These are phyloP conservation scores for Boletales sp. DNA, from an alignment of 768 basidiomycete genomes.

Conservation along the genomic window DNA sequence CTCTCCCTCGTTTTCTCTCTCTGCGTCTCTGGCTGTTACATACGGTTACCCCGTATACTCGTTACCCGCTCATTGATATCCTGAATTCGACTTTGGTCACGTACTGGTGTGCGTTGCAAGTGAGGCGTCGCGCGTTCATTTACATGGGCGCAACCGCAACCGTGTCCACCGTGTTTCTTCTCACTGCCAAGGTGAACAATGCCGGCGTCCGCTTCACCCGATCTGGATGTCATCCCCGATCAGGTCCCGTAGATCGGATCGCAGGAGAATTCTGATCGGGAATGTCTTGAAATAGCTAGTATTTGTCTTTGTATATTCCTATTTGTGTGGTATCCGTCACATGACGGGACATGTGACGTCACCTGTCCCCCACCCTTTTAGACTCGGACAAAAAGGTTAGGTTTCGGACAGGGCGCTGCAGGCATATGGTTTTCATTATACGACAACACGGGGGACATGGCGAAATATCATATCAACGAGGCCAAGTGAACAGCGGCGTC, in stretches of 20 bases:
- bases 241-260: constrained; percentile 28
- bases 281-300: constrained; percentile 13
- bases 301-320: constrained; percentile 19
- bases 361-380: constrained; percentile 3
- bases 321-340: constrained; percentile 17
- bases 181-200: constrained; percentile 3
- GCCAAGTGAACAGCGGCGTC: constrained; percentile 5
- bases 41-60: constrained; percentile 37
- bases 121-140: constrained; percentile 26
- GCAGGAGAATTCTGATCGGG: constrained; percentile 34
- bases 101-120: constrained; percentile 4
- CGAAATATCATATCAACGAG: constrained; percentile 5
- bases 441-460: constrained; percentile 2
- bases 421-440: constrained; percentile 14
- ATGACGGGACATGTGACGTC: constrained; percentile 23
- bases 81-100: constrained; percentile 20
- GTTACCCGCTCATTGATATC: constrained; percentile 35
- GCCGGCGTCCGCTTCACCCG: constrained; percentile 17
- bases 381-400: constrained; percentile 19
- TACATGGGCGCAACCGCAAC: constrained; percentile 17
- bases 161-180: constrained; percentile 11
- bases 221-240: constrained; percentile 16
- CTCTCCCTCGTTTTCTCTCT: background rate
- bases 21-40: constrained; percentile 25
- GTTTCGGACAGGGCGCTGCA: constrained; percentile 16